Base-by-base conservation (phyloP, 768 basidiomycete genomes). In the Collybia sordida region DNA sequence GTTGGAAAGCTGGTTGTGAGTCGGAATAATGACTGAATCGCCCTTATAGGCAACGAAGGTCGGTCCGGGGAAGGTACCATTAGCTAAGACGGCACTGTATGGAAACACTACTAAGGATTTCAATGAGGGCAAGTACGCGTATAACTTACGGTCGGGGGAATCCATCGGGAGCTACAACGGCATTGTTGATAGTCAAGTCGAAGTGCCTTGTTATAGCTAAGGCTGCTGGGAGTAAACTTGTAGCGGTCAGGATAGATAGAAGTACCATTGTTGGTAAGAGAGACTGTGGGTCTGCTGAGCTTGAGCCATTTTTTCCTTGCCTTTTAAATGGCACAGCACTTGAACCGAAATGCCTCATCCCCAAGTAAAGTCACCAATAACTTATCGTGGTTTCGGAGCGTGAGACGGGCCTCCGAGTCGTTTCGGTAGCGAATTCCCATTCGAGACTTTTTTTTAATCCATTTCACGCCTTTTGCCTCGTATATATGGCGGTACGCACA, bases 31-130 rank as follows among this genome's bases (percentile, higher is more conserved):
- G 12, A 63, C 61, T 2, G 58, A 59, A 37, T 63, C 61, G 25
- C 54, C 56, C 46, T 63, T 63, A 36, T 54, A 37, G 31, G 62
- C 55, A 23, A 44, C 36, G 31, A 64, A 51, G 2, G 52, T 45
- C 14, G 58, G 51, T 14, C 60, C 62, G 42, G 62, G 62, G 47
- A 59, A 63, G 11, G 54, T 57, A 3, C 60, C 62, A 34, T 57
- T 56, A 25, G 58, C 55, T 21, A 59, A 28, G 35, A 63, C 47
- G 34, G 51, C 50, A 36, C 62, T 63, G 14, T 8, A 18, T 11
- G 27, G 9, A 17, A 18, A 14, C 31, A 11, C 9, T 31, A 31
- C 14, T 31, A 14, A 31, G 31, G 9, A 11, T 31, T 31, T 31
- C 31, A 14, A 31, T 11, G 9, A 31, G 3, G 31, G 11, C 14